Evolutionary conservation across 2,329 filamentous ascomycete genomes (phyloP).

Genomic region (Aspergillus japonicus): DNA sequence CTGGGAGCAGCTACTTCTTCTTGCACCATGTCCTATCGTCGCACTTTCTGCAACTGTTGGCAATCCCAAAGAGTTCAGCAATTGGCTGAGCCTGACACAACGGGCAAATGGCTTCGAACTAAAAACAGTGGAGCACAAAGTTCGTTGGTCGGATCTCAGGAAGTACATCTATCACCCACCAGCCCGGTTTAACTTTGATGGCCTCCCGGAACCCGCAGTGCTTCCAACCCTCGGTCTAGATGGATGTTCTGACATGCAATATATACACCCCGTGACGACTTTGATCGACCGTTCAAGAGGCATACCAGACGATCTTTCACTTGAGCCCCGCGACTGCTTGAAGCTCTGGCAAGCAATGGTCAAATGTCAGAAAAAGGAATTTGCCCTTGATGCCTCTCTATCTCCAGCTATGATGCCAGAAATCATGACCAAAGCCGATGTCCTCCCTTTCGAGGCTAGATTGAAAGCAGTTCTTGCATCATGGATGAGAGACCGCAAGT

Average conservation of each 20-base stretch:
- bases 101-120: slow-evolving; percentile 62
- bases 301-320: slow-evolving; percentile 64
- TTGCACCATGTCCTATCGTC: slow-evolving; percentile 74
- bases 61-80: slow-evolving; percentile 67
- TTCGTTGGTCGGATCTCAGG: slow-evolving; percentile 74
- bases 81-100: slow-evolving; percentile 67
- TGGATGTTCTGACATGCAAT: slow-evolving; percentile 51
- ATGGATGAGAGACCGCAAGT: slow-evolving; percentile 60
- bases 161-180: slow-evolving; percentile 67
- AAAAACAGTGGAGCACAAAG: slow-evolving; percentile 65
- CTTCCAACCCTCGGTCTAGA: slow-evolving; percentile 46
- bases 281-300: slow-evolving; percentile 62
- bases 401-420: slow-evolving; percentile 47
- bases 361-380: slow-evolving; percentile 54
- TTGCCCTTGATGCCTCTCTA: slow-evolving; percentile 42
- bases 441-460: slow-evolving; percentile 62
- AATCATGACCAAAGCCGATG: slow-evolving; percentile 63
- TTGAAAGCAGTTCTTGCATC: slow-evolving; percentile 59
- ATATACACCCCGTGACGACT: slow-evolving; percentile 66
- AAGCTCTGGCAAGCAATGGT: slow-evolving; percentile 64
- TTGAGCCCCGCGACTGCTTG: slow-evolving; percentile 71
- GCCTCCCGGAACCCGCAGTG: slow-evolving; percentile 41
- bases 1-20: slow-evolving; percentile 74
- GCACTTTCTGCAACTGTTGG: slow-evolving; percentile 78
- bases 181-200: slow-evolving; percentile 51